A percentile compares a stretch with the other conserved stretches of the same genome.
phyloP scores from a whole-genome alignment of 73 alveolate species.

The Urostyla sp. region DNA sequence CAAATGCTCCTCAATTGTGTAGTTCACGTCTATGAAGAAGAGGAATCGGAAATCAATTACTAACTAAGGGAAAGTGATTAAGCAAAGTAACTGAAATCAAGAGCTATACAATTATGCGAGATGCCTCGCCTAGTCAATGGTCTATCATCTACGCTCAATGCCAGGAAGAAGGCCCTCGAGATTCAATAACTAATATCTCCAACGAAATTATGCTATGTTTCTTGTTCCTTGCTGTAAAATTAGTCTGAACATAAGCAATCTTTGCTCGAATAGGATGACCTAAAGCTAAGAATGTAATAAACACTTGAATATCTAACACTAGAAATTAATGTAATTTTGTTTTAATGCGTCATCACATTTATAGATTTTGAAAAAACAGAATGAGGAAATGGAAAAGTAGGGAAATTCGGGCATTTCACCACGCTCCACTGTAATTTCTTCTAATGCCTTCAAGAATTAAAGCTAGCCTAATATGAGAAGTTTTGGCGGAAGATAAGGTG shows the following conservation, averaged over 20 bases:
- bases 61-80: conserved; percentile 32
- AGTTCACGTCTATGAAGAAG: conserved; percentile 43
- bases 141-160: conserved; percentile 19
- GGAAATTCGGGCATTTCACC: background rate
- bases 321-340: conserved; percentile 32
- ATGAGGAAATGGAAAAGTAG: conserved; percentile 30
- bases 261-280: conserved; percentile 49
- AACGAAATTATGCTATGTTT: conserved; percentile 15
- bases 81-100: conserved; percentile 10
- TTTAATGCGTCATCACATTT: too few relatives aligned
- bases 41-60: conserved; percentile 28
- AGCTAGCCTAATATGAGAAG: background rate
- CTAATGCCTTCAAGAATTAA: background rate
- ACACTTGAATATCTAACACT: conserved; percentile 10
- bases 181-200: conserved; percentile 37
- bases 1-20: conserved; percentile 33
- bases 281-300: background rate
- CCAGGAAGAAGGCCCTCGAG: conserved; percentile 55
- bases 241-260: conserved; percentile 19
- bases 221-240: conserved; percentile 37
- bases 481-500: conserved; percentile 25
- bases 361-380: conserved; percentile 22
- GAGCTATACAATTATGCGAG: conserved; percentile 52
- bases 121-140: conserved; percentile 38
- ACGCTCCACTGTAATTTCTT: background rate